These are phyloP conservation scores for Zasmidium angulare DNA, from an alignment of 2,329 filamentous ascomycete genomes.

Conservation along the genomic window DNA sequence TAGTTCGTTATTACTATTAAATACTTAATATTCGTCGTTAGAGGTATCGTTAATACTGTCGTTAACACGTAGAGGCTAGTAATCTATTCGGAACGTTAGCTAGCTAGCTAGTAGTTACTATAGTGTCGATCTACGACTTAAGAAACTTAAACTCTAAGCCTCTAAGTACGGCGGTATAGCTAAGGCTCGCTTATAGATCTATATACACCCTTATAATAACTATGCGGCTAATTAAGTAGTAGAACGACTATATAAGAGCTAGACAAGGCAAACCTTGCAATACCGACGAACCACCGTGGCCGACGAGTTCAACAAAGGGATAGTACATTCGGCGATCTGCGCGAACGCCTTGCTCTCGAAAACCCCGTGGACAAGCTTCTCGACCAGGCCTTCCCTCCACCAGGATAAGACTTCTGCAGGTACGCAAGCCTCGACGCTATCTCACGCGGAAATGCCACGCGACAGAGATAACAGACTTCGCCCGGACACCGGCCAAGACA, in stretches of 20 bases:
- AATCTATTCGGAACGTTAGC: not conserved
- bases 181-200: not conserved
- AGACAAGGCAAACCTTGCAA: not conserved
- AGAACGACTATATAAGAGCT: not conserved
- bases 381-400: conserved; percentile 2
- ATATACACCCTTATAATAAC: not conserved
- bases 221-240: not conserved
- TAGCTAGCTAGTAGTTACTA: not conserved
- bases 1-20: not conserved
- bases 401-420: conserved; percentile 7
- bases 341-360: not conserved
- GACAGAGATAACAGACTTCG: conserved; percentile 11
- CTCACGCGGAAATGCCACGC: conserved; percentile 6
- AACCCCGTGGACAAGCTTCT: not conserved
- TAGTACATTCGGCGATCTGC: not conserved
- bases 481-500: not conserved
- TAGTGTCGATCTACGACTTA: not conserved
- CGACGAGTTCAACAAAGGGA: not conserved
- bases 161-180: not conserved
- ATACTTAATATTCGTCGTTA: not conserved
- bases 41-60: not conserved
- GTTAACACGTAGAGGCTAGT: not conserved
- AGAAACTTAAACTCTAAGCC: not conserved
- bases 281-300: not conserved
- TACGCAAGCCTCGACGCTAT: conserved; percentile 1